Evolutionary conservation across 345 rosid genomes (phyloP).

Genomic region (Gossypioides kirkii): DNA sequence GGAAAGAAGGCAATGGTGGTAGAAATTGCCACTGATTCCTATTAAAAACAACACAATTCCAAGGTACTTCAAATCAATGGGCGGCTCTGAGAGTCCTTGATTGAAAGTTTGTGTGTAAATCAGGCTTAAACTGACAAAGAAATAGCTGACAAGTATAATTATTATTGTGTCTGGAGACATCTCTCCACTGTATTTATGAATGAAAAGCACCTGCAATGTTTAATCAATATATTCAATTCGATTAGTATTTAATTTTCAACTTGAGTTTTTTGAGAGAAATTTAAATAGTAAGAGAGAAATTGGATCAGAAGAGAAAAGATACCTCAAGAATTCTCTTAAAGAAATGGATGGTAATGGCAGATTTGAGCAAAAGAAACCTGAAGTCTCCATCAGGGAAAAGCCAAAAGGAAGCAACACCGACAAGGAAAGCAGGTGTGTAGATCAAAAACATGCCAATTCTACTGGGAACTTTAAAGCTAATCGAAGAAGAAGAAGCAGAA

Average conservation of each 20-base stretch:
- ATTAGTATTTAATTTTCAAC: too few relatives aligned
- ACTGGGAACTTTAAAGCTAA: conserved; percentile 31
- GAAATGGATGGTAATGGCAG: conserved; percentile 64
- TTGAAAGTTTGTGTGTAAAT: conserved; percentile 41
- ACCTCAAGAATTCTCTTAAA: conserved; percentile 63
- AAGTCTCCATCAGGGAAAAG: conserved; percentile 34
- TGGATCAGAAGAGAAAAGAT: background rate
- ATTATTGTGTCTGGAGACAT: conserved; percentile 30
- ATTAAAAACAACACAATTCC: conserved; percentile 45
- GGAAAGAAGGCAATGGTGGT: conserved; percentile 71
- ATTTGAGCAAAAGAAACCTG: conserved; percentile 45
- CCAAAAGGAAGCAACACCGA: conserved; percentile 43
- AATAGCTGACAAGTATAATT: conserved; percentile 35
- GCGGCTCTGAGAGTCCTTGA: conserved; percentile 36
- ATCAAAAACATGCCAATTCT: conserved; percentile 51
- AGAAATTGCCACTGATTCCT: conserved; percentile 66
- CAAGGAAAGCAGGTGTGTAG: conserved; percentile 59
- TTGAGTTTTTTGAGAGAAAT: too few relatives aligned
- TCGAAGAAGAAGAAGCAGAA: background rate
- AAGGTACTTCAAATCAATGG: conserved; percentile 30
- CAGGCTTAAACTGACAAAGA: conserved; percentile 30
- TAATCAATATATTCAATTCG: background rate
- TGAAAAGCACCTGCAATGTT: conserved; percentile 26
- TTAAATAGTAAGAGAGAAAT: too few relatives aligned
- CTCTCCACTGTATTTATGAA: conserved; percentile 62